Evolutionary conservation across 495 filamentous ascomycete genomes (phyloP).

Genomic region (Bacidia gigantensis): DNA sequence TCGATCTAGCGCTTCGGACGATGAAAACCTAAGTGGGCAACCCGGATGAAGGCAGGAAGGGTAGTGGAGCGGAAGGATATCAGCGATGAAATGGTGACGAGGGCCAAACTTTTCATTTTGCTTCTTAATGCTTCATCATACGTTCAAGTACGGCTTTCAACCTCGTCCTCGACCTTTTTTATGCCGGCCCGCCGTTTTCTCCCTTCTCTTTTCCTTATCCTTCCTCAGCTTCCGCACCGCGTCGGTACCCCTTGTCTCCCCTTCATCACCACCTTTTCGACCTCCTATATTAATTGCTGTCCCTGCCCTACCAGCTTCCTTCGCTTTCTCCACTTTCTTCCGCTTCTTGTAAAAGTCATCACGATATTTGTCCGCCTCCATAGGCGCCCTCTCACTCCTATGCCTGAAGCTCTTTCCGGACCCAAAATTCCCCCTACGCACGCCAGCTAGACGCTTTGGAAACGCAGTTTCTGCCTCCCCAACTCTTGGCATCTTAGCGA

Average conservation of each 20-base stretch:
- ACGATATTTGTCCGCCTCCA: constrained; percentile 77
- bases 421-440: constrained; percentile 21
- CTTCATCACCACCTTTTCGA: constrained; percentile 67
- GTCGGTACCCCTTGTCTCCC: constrained; percentile 69
- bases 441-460: constrained; percentile 11
- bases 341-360: constrained; percentile 83
- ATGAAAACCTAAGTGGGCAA: not conserved
- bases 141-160: not conserved
- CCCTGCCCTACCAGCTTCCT: constrained; percentile 64
- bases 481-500: constrained; percentile 60
- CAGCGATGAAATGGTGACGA: not conserved
- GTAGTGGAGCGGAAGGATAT: not conserved
- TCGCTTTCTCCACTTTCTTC: constrained; percentile 76
- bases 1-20: not conserved
- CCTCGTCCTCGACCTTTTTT: constrained; percentile 30
- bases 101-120: not conserved
- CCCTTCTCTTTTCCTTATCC: constrained; percentile 56
- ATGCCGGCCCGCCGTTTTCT: constrained; percentile 73
- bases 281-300: too few relatives aligned
- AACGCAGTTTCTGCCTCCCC: constrained; percentile 59
- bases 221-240: constrained; percentile 75
- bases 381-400: constrained; percentile 71
- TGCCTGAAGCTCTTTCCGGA: constrained; percentile 55
- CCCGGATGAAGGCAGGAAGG: too few relatives aligned
- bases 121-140: not conserved